Base-by-base conservation (phyloP, 176 grass and related monocot genomes). In the Guadua angustifolia region DNA sequence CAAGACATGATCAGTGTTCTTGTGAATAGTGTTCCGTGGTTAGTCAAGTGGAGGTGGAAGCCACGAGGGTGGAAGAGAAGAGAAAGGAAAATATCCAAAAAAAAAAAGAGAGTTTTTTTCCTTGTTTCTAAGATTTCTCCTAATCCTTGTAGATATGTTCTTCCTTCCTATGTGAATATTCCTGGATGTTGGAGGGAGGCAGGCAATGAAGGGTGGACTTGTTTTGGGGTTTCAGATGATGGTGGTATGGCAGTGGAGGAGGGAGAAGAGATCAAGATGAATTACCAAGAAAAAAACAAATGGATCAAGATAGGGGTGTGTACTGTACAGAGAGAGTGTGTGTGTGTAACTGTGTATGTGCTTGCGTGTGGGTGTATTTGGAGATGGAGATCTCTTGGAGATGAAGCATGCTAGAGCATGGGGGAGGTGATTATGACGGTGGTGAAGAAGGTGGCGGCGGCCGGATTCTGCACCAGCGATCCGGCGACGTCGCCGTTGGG, bases 221-320 rank as follows among this genome's bases (percentile, higher is more conserved):
- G 84, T 88, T 93, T 84, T 92, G 93, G 82, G 87, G 55, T 47
- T 86, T 64, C 66, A 67, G 64, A 53, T 76, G 66, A 26, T 74
- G 39, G 1, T 78, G 76, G 55, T 29, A 62, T 88, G 64, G 68
- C 47, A 35, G 64, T 29, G 9, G 43, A 42, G 9, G 35, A 15
- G 1, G 59, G 6, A 64, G 76, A 5, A 56, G 59, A 14, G 32
- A n/a, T 21, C 19, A 80, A 82, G 50, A 39, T 58, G 45, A 58
- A 71, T 32, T 43, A 73, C 22, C 59, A 87, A 21, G 7, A 17
- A 16, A n/a, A 59, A 55, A 40, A 29, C 29, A 79, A 89, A 22
- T 19, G 61, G 43, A 35, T 40, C 73, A 77, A 56, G 38, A 39
- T 24, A 42, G 50, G 45, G 33, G 32, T 36, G 66, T 21, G 64